These are phyloP conservation scores for Candida stauntonica DNA, from an alignment of 805 yeast species.

Conservation along the genomic window DNA sequence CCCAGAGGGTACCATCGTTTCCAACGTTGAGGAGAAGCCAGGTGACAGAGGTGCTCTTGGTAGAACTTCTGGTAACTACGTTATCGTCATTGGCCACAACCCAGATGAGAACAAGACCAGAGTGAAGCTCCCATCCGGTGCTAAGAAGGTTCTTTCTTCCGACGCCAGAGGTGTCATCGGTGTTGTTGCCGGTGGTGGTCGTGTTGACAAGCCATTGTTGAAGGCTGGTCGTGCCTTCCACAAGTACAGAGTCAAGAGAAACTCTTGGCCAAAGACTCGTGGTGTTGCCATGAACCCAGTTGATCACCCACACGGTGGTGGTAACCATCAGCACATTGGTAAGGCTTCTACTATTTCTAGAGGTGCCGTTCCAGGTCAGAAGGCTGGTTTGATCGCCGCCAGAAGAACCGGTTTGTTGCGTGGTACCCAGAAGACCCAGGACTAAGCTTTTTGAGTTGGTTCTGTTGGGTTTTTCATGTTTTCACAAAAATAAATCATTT, in stretches of 20 bases:
- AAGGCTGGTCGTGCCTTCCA: constrained; percentile 99
- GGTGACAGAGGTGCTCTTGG: constrained; percentile 99
- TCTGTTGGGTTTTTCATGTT: constrained; percentile 27
- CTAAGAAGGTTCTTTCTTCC: constrained; percentile 93
- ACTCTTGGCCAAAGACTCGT: constrained; percentile 99
- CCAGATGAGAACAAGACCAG: constrained; percentile 98
- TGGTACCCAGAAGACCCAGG: constrained; percentile 96
- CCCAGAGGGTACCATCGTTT: constrained; percentile 99
- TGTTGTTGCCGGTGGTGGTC: constrained; percentile 99
- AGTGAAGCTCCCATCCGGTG: constrained; percentile 98
- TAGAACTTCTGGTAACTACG: constrained; percentile 99
- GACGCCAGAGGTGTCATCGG: constrained; percentile 99
- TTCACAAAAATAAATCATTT: constrained; percentile 22
- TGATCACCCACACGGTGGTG: constrained; percentile 99
- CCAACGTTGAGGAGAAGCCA: constrained; percentile 97
- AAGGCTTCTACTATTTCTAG: constrained; percentile 98
- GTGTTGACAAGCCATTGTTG: constrained; percentile 98
- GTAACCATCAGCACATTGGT: constrained; percentile 99
- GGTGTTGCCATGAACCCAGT: constrained; percentile 99
- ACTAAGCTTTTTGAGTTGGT: constrained; percentile 39
- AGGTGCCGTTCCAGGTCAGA: constrained; percentile 99
- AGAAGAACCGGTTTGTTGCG: constrained; percentile 99
- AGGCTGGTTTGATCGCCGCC: constrained; percentile 99
- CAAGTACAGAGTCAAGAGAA: constrained; percentile 98
- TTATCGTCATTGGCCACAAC: constrained; percentile 98